Conservation (phyloP, 768 basidiomycete species). For the Suillus alpinus region DNA sequence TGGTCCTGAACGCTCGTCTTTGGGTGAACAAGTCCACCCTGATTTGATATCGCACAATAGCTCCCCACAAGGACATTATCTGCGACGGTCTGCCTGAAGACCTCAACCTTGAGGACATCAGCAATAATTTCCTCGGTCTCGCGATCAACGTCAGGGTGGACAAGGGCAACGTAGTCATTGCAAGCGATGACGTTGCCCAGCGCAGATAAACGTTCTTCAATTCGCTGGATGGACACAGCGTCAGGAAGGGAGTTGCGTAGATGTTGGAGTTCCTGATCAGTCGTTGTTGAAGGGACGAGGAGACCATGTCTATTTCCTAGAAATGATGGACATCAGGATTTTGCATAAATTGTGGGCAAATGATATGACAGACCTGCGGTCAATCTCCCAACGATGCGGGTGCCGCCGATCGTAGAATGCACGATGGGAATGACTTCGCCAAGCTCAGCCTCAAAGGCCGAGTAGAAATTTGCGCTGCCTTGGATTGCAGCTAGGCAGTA, state of each 20-base stretch:
- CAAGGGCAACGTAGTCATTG: constrained; percentile 98
- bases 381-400: constrained; percentile 88
- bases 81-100: constrained; percentile 96
- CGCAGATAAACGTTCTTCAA: constrained; percentile 95
- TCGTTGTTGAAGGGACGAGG: constrained; percentile 92
- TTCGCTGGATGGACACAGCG: constrained; percentile 88
- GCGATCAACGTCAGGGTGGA: constrained; percentile 96
- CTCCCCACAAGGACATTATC: constrained; percentile 96
- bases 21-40: constrained; percentile 97
- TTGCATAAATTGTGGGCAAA: background rate
- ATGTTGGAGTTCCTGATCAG: constrained; percentile 98
- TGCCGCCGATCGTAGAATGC: constrained; percentile 93
- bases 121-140: constrained; percentile 99
- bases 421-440: constrained; percentile 94
- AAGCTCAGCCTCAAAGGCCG: constrained; percentile 93
- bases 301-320: constrained; percentile 95
- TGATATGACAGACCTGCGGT: constrained; percentile 65
- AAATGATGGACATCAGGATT: background rate
- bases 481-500: constrained; percentile 95
- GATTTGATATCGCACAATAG: constrained; percentile 93
- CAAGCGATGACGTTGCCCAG: constrained; percentile 98
- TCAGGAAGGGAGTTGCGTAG: constrained; percentile 94
- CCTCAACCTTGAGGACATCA: constrained; percentile 97
- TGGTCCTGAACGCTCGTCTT: constrained; percentile 97
- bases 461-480: constrained; percentile 97